Evolutionary conservation across 768 basidiomycete genomes (phyloP).

Genomic region (Dioszegia aurantiaca): DNA sequence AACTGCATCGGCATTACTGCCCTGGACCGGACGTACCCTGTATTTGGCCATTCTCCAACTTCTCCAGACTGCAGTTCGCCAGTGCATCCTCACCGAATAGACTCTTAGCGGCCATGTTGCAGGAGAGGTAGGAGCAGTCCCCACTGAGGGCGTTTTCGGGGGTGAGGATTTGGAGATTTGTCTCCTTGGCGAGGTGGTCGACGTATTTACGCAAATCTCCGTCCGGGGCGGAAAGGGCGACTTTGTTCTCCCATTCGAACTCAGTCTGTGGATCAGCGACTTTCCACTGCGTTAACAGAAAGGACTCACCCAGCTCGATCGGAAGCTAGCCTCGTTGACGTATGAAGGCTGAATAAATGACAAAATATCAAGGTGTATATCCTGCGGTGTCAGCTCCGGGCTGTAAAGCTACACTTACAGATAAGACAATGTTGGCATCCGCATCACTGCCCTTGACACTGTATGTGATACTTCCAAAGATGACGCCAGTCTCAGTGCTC

Average conservation of each 20-base stretch:
- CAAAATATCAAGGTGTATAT: conserved; percentile 88
- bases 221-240: conserved; percentile 77
- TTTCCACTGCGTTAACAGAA: not conserved
- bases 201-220: conserved; percentile 87
- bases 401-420: conserved; percentile 54
- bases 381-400: conserved; percentile 3
- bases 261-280: conserved; percentile 83
- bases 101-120: conserved; percentile 93
- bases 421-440: conserved; percentile 69
- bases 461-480: conserved; percentile 97
- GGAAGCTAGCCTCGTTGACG: conserved; percentile 70
- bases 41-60: conserved; percentile 73
- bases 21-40: conserved; percentile 11
- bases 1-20: not conserved
- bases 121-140: conserved; percentile 94
- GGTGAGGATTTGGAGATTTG: conserved; percentile 96
- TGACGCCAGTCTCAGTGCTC: conserved; percentile 96
- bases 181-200: conserved; percentile 89
- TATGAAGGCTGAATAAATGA: conserved; percentile 95
- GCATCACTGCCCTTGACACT: conserved; percentile 82
- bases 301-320: conserved; percentile 16
- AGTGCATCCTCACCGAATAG: conserved; percentile 97
- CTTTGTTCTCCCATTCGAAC: conserved; percentile 99
- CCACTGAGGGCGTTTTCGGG: conserved; percentile 83
- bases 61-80: conserved; percentile 89